These are phyloP conservation scores for Cercospora brassicicola DNA, from an alignment of 2,329 filamentous ascomycete species.

Conservation along the genomic window DNA sequence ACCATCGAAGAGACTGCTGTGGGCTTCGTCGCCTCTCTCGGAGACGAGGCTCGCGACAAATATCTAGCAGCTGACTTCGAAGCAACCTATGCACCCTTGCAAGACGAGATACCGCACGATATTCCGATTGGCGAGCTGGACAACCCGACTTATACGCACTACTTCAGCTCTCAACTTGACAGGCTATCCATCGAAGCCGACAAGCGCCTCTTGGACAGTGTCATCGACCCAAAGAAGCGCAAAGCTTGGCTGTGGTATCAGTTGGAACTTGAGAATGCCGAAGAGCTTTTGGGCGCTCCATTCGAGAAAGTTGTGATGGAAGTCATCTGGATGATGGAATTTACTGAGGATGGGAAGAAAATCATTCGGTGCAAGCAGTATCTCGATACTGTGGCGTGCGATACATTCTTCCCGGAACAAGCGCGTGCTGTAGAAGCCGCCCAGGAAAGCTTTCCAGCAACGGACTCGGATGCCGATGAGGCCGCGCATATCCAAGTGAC, in stretches of 20 bases:
- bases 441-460: background rate
- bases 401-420: constrained; percentile 5
- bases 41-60: background rate
- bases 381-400: constrained; percentile 9
- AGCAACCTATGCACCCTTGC: constrained; percentile 4
- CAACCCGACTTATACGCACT: constrained; percentile 3
- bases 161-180: constrained; percentile 9
- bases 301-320: constrained; percentile 14
- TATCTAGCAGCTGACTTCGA: constrained; percentile 1
- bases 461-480: background rate
- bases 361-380: constrained; percentile 5
- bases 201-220: constrained; percentile 10
- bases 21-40: constrained; percentile 5
- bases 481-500: background rate
- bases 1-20: constrained; percentile 9
- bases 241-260: constrained; percentile 14
- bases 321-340: constrained; percentile 11
- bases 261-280: constrained; percentile 4
- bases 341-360: constrained; percentile 7
- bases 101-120: background rate
- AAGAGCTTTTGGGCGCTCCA: background rate
- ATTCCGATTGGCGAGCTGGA: background rate
- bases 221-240: constrained; percentile 6
- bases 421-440: constrained; percentile 3
- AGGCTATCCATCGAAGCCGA: constrained; percentile 1